Conservation (phyloP, 2,329 filamentous ascomycete species). For the Rhynchosporium agropyri region DNA sequence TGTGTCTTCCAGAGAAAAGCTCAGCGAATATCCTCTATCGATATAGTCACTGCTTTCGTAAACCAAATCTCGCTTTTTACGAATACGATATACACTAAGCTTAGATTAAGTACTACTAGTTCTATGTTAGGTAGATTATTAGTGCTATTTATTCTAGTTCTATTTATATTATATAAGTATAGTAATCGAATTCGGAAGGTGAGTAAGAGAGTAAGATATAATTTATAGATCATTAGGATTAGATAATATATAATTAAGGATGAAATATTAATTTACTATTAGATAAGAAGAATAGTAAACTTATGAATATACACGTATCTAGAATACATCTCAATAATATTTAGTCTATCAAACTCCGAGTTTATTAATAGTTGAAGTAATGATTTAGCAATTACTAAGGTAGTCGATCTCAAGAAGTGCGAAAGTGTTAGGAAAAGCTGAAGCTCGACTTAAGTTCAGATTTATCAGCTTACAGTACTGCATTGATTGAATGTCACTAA, state of each 20-base stretch:
- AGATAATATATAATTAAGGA: background rate
- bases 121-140: constrained; percentile 42
- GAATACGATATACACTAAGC: constrained; percentile 40
- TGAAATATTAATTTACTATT: background rate
- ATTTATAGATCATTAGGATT: constrained; percentile 22
- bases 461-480: too few species aligned
- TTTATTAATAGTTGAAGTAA: too few species aligned
- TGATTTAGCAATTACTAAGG: too few species aligned
- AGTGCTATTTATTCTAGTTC: constrained; percentile 39
- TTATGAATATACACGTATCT: too few species aligned
- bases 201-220: constrained; percentile 35
- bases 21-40: constrained; percentile 60
- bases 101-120: constrained; percentile 43
- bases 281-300: background rate
- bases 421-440: too few species aligned
- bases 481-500: too few species aligned
- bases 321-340: background rate
- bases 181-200: constrained; percentile 32
- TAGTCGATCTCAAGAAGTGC: too few species aligned
- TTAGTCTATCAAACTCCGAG: background rate
- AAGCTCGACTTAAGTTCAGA: too few species aligned
- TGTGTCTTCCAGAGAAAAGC: constrained; percentile 66
- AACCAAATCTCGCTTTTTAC: constrained; percentile 49
- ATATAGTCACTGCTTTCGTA: constrained; percentile 61
- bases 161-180: constrained; percentile 36